Evolutionary conservation across 371 early-diverging fungal genomes (phyloP), one percentile per base, ranked within the genome.

Genomic region (Apophysomyces sp.): DNA sequence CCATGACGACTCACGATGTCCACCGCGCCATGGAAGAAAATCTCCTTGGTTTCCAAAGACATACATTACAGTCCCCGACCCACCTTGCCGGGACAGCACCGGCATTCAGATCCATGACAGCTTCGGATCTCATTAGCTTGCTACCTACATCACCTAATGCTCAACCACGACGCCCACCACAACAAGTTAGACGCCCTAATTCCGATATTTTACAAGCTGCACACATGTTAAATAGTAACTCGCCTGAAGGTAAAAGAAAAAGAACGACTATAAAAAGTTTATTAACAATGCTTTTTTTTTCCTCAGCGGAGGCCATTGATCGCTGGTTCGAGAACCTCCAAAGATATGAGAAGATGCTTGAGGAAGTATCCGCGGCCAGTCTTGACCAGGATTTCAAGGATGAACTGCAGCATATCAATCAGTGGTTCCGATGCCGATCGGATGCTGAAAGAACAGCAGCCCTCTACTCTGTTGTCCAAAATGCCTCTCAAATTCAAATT

Each of bases 391-490:
- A 86, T 57, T 98, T 97, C 68, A 90, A 92, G 69, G 96, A 97
- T 56, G 98, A 98, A 73, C 83, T 98, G 40, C 84, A 88, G 32
- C 93, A 94, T 49, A 92, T 98, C 52, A 96, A 98, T 66, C 90
- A 94, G 62, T 98, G 98, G 98, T 94, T 98, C 75, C 82, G 81
- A 13, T 93, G 94, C 30, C 82, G 96, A 58, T 86, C 92, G 0
- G 96, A 96, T 67, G 90, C 94, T 21, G 98, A 98, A 76, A 80
- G 95, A 51, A 97, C 96, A 18, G 91, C 96, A 16, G 91, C 95
- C 21, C 81, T 98, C 55, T 97, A 96, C 71, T 87, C 90, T 27
- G 84, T 98, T 32, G 82, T 96, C 44, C 96, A 95, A 71, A 92
- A 94, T 74, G 87, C 93, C 8, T 94, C 92, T 16, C 94, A 87